Evolutionary conservation across 108 stramenopile genomes (phyloP), one percentile per base, ranked within the genome.

Genomic region (Skeletonema potamos): DNA sequence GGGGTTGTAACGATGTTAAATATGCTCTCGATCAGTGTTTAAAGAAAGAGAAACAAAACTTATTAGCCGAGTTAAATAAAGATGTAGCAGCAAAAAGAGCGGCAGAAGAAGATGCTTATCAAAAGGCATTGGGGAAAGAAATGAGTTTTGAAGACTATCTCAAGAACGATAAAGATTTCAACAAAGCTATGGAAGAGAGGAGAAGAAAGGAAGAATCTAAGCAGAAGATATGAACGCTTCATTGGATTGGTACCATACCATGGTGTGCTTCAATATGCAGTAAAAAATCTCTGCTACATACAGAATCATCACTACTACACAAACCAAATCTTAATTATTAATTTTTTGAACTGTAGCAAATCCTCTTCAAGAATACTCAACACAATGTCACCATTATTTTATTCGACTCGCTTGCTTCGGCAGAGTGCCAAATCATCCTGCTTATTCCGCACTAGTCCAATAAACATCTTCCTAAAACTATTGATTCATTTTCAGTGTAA

Each of bases 1-100:
- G 94, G 85, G 92, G 86, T 4, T 97, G 96, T 73, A 97, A 97
- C 73, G 77, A 92, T 10, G 51, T 85, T 51, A 97, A 97, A 75
- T 59, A 58, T 44, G 57, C 46, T 24, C 63, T 97, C 27, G 96
- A 97, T 65, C 48, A 68, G 62, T 97, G 96, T 68, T 87, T 97
- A 77, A 87, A 78, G 68, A 62, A 69, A 30, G 96, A 97, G 66
- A 97, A 97, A 78, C 62, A 90, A 63, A 66, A 77, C 44, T 82
- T 91, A 46, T 73, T 94, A 9, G 66, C 69, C 57, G 76, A 82
- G 62, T 73, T 92, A 58, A 91, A 91, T 75, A 83, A 82, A 54
- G 86, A 89, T 64, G 66, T 83, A 29, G 85, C 61, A 9, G 74
- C 68, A 37, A 86, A 74, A 17, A 62, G 86, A 43, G 33, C 63